These are phyloP conservation scores for Ceratobasidium sp. DNA, from an alignment of 1,284 basidiomycete genomes.

Conservation along the genomic window DNA sequence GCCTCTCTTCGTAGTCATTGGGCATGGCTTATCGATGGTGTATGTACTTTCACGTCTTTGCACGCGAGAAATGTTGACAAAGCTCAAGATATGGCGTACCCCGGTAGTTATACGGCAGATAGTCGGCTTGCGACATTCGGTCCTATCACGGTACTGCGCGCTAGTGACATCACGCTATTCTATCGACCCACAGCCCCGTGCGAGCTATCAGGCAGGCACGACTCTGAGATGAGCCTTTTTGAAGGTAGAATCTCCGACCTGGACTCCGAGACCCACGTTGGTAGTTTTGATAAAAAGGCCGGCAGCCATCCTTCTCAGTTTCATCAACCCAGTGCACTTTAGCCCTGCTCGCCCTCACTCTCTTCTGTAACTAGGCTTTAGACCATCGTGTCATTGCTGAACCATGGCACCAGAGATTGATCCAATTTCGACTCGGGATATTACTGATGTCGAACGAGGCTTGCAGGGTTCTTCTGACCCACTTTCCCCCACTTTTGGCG, in stretches of 20 bases:
- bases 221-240: conserved; percentile 3
- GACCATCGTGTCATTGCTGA: neutral
- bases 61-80: conserved; percentile 8
- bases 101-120: conserved; percentile 37
- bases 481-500: conserved; percentile 31
- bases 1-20: neutral
- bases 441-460: conserved; percentile 29
- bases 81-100: conserved; percentile 7
- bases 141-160: conserved; percentile 28
- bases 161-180: conserved; percentile 36
- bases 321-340: neutral
- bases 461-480: conserved; percentile 33
- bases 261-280: neutral
- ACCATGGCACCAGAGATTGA: conserved; percentile 24
- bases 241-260: conserved; percentile 25
- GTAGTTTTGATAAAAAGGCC: conserved; percentile 19
- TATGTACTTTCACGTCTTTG: conserved; percentile 32
- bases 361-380: neutral
- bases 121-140: conserved; percentile 32
- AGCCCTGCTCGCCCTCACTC: conserved; percentile 14
- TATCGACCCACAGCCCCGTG: conserved; percentile 10
- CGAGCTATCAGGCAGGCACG: conserved; percentile 9
- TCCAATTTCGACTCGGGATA: neutral
- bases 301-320: neutral
- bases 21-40: conserved; percentile 33